These are phyloP conservation scores for Handroanthus guayacan DNA, from an alignment of 257 asterid species.

Conservation along the genomic window DNA sequence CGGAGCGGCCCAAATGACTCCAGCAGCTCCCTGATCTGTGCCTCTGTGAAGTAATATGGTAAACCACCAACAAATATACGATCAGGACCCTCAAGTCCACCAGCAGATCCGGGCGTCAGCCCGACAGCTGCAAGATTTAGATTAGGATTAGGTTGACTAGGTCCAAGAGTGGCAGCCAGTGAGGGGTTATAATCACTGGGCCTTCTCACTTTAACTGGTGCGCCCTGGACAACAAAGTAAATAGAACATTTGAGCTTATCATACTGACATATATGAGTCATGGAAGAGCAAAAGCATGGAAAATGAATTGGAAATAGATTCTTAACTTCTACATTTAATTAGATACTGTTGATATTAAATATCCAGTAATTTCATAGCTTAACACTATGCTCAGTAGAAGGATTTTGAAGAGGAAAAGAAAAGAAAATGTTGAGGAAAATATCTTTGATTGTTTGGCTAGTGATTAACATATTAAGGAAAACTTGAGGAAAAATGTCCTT, in stretches of 20 bases:
- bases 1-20: constrained; percentile 98
- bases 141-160: constrained; percentile 93
- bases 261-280: too few relatives aligned
- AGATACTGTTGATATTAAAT: background rate
- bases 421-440: too few relatives aligned
- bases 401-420: too few relatives aligned
- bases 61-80: constrained; percentile 96
- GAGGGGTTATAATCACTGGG: constrained; percentile 99
- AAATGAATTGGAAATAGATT: background rate
- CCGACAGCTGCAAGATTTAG: constrained; percentile 94
- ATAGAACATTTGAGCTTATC: background rate
- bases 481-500: too few relatives aligned
- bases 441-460: too few relatives aligned
- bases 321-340: background rate
- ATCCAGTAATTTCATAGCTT: background rate
- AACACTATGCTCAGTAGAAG: too few relatives aligned
- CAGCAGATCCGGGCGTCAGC: constrained; percentile 86
- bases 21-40: constrained; percentile 91
- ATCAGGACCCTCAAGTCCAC: constrained; percentile 98
- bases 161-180: constrained; percentile 97
- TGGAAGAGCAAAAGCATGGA: background rate
- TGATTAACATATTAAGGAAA: too few relatives aligned
- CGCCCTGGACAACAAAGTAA: constrained; percentile 65
- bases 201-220: constrained; percentile 97
- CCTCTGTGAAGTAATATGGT: constrained; percentile 93